Evolutionary conservation across 2,329 filamentous ascomycete genomes (phyloP), one percentile per base, ranked within the genome.

Genomic region (Aspergillus neotritici): DNA sequence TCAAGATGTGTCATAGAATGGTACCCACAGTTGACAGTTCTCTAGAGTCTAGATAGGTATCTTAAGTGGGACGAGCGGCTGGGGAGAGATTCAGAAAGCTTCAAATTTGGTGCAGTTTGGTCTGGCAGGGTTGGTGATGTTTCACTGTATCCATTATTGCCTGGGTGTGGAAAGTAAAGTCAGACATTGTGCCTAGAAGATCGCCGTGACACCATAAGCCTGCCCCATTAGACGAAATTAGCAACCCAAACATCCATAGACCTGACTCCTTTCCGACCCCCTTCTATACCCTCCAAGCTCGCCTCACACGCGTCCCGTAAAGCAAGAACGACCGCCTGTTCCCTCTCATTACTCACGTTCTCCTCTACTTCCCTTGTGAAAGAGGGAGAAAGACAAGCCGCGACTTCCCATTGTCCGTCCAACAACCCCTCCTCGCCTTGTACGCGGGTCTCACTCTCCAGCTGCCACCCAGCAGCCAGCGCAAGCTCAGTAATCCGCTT

Each of bases 381-480:
- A 31, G 44, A 50, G 10, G 42, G 35, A 33, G 44, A 48, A 48
- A 52, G 48, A 51, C 48, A 48, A 43, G 42, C 36, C 31, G 42
- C 32, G 17, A 68, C 62, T n/a, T 78, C 72, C 75, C 76, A 76
- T 43, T 53, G 46, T 29, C 69, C 75, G 56, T 78, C 75, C 17
- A 61, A 41, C 49, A 79, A 44, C 3, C 59, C n/a, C n/a, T n/a
- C 69, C 8, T 62, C 54, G n/a, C 64, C 57, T 9, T 67, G 55
- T 15, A 76, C 53, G n/a, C 52, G 48, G 1, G 35, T 53, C 44
- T 75, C 67, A 4, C 48, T 21, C 17, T 21, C 17, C 17, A 21
- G 17, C 17, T 21, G 17, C 17, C 17, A 21, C 5, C 17, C 17
- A 6, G 17, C 17, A 21, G 17, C 17, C 4, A 21, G 17, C 2